Percentiles rank a stretch among this genome's conserved stretches.
These are phyloP conservation scores for Penicillium waksmanii DNA, from an alignment of 495 filamentous ascomycete species.

Conservation along the genomic window DNA sequence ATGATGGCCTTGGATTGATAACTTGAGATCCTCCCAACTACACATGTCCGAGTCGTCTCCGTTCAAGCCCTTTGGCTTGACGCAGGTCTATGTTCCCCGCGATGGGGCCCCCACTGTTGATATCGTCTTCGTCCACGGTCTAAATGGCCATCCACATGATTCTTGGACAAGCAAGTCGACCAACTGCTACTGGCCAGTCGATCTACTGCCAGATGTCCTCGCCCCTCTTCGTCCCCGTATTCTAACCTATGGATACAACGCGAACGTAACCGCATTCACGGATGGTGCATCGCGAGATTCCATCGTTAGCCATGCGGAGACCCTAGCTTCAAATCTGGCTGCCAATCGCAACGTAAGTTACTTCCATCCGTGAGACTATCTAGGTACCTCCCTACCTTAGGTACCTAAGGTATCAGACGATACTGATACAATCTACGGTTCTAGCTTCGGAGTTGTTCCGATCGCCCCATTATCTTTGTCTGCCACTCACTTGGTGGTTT, in stretches of 20 bases:
- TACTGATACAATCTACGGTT: constrained; percentile 5
- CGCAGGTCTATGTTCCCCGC: constrained; percentile 64
- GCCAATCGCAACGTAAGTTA: constrained; percentile 60
- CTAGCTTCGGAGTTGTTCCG: constrained; percentile 56
- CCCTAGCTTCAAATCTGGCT: constrained; percentile 63
- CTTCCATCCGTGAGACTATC: background rate
- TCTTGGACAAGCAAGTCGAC: constrained; percentile 72
- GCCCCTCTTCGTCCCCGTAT: constrained; percentile 67
- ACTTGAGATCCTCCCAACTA: background rate
- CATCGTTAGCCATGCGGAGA: constrained; percentile 83
- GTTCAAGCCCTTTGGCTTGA: constrained; percentile 70
- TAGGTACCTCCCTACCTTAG: background rate
- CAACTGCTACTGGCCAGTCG: constrained; percentile 74
- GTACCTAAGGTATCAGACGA: too few relatives aligned
- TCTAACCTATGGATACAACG: constrained; percentile 84
- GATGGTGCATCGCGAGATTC: constrained; percentile 69
- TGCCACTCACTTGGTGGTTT: constrained; percentile 84
- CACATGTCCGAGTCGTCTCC: constrained; percentile 33
- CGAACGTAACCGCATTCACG: constrained; percentile 69
- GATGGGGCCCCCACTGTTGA: constrained; percentile 39
- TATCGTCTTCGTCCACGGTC: constrained; percentile 80
- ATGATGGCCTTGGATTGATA: constrained; percentile 14
- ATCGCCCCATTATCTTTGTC: constrained; percentile 82
- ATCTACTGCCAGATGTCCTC: constrained; percentile 70
- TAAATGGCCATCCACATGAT: constrained; percentile 75